Evolutionary conservation across 2,329 filamentous ascomycete species (phyloP).

Genomic region (Orbilia javanica): DNA sequence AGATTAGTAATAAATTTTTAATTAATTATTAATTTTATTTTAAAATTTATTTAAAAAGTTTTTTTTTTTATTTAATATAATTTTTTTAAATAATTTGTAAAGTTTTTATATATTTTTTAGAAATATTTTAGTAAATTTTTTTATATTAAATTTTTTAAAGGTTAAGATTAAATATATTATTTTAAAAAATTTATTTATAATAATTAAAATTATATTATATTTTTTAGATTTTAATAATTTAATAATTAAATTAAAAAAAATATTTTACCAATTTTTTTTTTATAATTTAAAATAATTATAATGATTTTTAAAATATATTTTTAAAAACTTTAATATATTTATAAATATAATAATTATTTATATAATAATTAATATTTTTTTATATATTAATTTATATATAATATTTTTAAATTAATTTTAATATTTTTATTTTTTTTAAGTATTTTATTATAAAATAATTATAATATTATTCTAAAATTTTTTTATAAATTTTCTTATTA

Average conservation of each 20-base stretch:
- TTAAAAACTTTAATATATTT: conserved; percentile 5
- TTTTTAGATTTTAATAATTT: no score
- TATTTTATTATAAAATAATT: no score
- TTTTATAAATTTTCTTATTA: no score
- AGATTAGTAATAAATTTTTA: no score
- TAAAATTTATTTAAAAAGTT: no score
- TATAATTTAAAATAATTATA: not conserved
- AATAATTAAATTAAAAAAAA: not conserved
- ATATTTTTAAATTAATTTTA: conserved; percentile 13
- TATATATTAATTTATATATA: not conserved
- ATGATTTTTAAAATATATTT: conserved; percentile 1
- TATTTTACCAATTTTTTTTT: not conserved
- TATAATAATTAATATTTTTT: conserved; percentile 1
- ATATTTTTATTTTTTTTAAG: no score
- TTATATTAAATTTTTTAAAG: not conserved
- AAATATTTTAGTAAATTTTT: not conserved
- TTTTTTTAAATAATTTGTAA: no score
- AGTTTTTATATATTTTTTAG: conserved; percentile 3
- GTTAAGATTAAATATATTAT: not conserved
- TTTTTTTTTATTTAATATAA: no score
- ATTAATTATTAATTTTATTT: no score
- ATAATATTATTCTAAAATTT: no score
- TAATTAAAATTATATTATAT: not conserved
- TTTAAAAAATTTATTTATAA: not conserved
- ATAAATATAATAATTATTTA: conserved; percentile 3